Evolutionary conservation across 306 rosid species (phyloP), one percentile per base, ranked within the genome.

Genomic region (Fragaria ananassa): DNA sequence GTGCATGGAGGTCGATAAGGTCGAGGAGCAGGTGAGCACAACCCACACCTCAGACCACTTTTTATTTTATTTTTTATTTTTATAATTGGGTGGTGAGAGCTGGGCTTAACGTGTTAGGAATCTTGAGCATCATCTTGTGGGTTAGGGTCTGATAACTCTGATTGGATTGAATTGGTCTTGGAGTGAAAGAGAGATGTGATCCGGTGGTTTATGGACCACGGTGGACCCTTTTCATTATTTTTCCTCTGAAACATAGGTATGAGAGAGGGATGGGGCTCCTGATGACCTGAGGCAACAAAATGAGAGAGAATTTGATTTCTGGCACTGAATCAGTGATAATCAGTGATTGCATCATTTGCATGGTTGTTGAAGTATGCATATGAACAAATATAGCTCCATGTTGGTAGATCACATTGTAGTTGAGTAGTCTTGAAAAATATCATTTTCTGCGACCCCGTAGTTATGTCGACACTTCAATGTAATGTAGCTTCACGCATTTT

Each of bases 21-120:
- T 91, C 8, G 87, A 77, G n/a, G 85, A 86, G 18, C 97, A 93
- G 88, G 97, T 93, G 47, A 81, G 19, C 61, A 7, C 3, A 45
- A 12, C 53, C 7, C 46, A 8, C 10, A 41, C 46, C 68, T 44
- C 41, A 74, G 31, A 21, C 5, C 4, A 19, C 0, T 5, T 37
- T 1, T 1, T 4, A 35, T 27, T 29, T 29, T 29, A 1, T 23
- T n/a, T 3, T 70, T n/a, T n/a, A n/a, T 17, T 31, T 18, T 10
- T 2, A 17, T 50, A 45, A 14, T 66, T 72, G 23, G 54, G 68
- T 56, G 39, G 25, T 27, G 18, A 56, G 54, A 57, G 76, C 25
- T 39, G 42, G 68, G 7, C 8, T 74, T 17, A 62, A 47, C 10
- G 41, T 42, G 44, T 25, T 25, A 1, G 57, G 57, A 74, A 74